Evolutionary conservation across 208 protist genomes (phyloP), one percentile per base, ranked within the genome.

Genomic region (Leishmania tarentolae): DNA sequence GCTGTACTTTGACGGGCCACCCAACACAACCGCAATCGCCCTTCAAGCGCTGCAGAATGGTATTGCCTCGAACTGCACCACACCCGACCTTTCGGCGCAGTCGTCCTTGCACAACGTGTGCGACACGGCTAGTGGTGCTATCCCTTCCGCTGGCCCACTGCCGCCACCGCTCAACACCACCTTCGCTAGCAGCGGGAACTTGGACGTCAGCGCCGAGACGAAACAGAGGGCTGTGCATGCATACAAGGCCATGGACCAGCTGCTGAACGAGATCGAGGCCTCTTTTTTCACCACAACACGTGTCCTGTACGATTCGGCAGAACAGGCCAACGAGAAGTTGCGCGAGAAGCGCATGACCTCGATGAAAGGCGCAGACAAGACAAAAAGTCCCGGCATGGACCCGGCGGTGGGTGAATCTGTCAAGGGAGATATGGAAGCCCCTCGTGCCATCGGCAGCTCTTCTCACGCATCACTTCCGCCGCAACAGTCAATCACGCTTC

Each of bases 241-340:
- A 19, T 84, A 91, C 87, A 88, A 88, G 75, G 72, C 84, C 24
- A 65, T 94, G 74, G 86, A 91, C 72, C 83, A 91, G 9, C 79
- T 94, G 63, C 78, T 94, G 37, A 83, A 78, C 68, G 88, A 94
- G 53, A 80, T 94, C 6, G 90, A 94, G 81, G 66, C 75, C 59
- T 89, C 87, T 44, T 91, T 89, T 73, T 88, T 86, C 61, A 59
- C 82, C 13, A 88, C 76, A 53, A 90, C 86, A 15, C 74, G 79
- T 1, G 61, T 80, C 69, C 17, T 93, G 9, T 88, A 87, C 40
- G 84, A 91, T 24, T 78, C 81, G 35, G 78, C 68, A 8, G 75
- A 7, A 46, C 53, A 31, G 11, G 61, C 57, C 2, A 73, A 46
- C 61, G 78, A 47, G 24, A 76, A 77, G 56, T 17, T 77, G 21